phyloP scores from a whole-genome alignment of 106 monocot genomes.

The Allium sativum region DNA sequence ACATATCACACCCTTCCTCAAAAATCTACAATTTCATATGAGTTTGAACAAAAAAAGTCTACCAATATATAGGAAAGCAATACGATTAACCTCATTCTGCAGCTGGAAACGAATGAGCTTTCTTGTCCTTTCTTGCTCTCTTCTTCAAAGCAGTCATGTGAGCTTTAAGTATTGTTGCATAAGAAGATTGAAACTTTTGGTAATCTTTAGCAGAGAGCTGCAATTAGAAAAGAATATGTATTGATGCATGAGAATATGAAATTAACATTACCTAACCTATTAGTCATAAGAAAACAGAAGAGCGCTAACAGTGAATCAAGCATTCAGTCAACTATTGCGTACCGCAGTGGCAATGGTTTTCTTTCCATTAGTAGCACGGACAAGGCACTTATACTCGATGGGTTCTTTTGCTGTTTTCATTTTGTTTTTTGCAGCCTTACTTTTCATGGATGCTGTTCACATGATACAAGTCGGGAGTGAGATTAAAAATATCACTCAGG shows the following conservation, averaged over 20 bases:
- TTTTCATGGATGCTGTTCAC: slow-evolving; percentile 49
- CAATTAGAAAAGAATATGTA: slow-evolving; percentile 1
- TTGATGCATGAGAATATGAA: not conserved
- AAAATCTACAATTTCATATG: too few species aligned
- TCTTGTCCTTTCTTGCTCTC: slow-evolving; percentile 55
- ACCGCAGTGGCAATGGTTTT: slow-evolving; percentile 84
- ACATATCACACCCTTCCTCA: too few species aligned
- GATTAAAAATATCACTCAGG: not conserved
- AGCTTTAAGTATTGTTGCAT: slow-evolving; percentile 63
- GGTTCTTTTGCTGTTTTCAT: slow-evolving; percentile 40
- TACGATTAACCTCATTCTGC: too few species aligned
- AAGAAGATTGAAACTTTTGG: slow-evolving; percentile 52
- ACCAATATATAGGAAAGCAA: too few species aligned
- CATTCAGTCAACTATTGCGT: not conserved
- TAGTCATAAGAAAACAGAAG: not conserved
- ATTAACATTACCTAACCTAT: not conserved
- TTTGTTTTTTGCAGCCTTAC: slow-evolving; percentile 47
- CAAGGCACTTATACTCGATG: slow-evolving; percentile 71
- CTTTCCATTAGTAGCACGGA: slow-evolving; percentile 91
- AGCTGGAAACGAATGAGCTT: not conserved
- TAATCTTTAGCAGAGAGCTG: slow-evolving; percentile 68
- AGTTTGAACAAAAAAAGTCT: too few species aligned
- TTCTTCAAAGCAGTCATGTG: slow-evolving; percentile 71
- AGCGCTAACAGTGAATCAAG: not conserved
- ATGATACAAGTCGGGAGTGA: not conserved